Evolutionary conservation across 2,329 filamentous ascomycete genomes (phyloP).

Genomic region (Purpureocillium takamizusanense): DNA sequence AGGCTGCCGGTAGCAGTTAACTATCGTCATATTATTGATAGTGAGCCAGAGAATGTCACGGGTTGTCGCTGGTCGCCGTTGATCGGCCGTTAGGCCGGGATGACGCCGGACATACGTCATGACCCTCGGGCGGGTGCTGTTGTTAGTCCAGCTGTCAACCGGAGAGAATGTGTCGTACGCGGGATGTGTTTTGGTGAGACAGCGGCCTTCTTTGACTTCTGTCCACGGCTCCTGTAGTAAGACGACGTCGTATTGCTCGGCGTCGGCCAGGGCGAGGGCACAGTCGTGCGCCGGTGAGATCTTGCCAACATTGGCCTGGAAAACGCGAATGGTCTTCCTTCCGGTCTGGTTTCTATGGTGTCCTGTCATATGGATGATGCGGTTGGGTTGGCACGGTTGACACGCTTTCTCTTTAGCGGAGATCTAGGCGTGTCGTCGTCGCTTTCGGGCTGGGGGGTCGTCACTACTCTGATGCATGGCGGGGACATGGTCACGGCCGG

Average conservation of each 20-base stretch:
- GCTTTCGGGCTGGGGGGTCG: background rate
- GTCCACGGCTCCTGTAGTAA: slow-evolving; percentile 10
- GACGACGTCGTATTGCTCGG: slow-evolving; percentile 7
- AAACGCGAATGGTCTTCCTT: slow-evolving; percentile 1
- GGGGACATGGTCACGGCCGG: too few species aligned
- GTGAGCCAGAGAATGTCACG: slow-evolving; percentile 8
- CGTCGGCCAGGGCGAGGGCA: slow-evolving; percentile 8
- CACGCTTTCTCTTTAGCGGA: background rate
- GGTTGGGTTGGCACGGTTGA: background rate
- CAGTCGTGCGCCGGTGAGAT: slow-evolving; percentile 6
- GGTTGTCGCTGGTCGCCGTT: slow-evolving; percentile 4
- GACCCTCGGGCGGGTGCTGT: slow-evolving; percentile 6
- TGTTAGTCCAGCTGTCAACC: slow-evolving; percentile 5
- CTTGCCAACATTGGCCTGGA: slow-evolving; percentile 9
- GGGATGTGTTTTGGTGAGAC: slow-evolving; percentile 5
- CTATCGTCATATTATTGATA: slow-evolving; percentile 6
- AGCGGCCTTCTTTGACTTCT: slow-evolving; percentile 1
- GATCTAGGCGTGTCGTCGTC: background rate
- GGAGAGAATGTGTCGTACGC: slow-evolving; percentile 3
- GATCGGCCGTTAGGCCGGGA: slow-evolving; percentile 5
- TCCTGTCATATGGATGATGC: slow-evolving; percentile 1
- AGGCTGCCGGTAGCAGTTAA: slow-evolving; percentile 9
- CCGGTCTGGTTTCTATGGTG: background rate
- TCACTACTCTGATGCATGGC: too few species aligned
- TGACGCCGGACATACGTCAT: slow-evolving; percentile 9